phyloP scores from a whole-genome alignment of 2,329 filamentous ascomycete genomes.

The Thermoascus crustaceus region DNA sequence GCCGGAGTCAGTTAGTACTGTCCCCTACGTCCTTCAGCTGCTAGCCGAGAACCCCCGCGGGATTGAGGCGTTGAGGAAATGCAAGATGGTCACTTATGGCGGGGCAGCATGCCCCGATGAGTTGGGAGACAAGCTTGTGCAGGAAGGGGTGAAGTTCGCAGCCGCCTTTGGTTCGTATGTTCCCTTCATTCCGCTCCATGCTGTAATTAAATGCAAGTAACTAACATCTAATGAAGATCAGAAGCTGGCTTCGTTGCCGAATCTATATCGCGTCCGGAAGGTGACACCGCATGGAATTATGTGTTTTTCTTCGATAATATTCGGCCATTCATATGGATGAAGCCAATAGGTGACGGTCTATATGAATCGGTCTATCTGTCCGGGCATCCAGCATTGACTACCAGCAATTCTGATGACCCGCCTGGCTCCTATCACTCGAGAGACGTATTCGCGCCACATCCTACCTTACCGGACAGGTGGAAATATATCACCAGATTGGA shows the following conservation, averaged over 20 bases:
- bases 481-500: conserved; percentile 26
- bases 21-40: conserved; percentile 36
- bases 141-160: conserved; percentile 29
- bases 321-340: conserved; percentile 30
- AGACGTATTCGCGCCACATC: conserved; percentile 26
- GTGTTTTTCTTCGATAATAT: conserved; percentile 33
- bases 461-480: conserved; percentile 21
- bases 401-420: conserved; percentile 24
- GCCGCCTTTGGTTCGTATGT: conserved; percentile 36
- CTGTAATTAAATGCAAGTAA: not conserved
- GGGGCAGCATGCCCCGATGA: conserved; percentile 38
- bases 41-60: conserved; percentile 30
- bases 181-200: not conserved
- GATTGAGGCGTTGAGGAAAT: conserved; percentile 27
- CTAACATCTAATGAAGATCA: conserved; percentile 24
- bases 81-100: conserved; percentile 34
- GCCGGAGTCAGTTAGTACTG: conserved; percentile 35
- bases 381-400: conserved; percentile 23
- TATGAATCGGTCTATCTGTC: conserved; percentile 25
- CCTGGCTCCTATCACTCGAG: conserved; percentile 26
- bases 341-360: conserved; percentile 18
- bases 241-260: conserved; percentile 38
- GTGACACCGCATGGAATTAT: conserved; percentile 38
- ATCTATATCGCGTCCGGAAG: conserved; percentile 31
- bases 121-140: conserved; percentile 32